Evolutionary conservation across 805 yeast genomes (phyloP).

Genomic region (Candida coquimbonensis): DNA sequence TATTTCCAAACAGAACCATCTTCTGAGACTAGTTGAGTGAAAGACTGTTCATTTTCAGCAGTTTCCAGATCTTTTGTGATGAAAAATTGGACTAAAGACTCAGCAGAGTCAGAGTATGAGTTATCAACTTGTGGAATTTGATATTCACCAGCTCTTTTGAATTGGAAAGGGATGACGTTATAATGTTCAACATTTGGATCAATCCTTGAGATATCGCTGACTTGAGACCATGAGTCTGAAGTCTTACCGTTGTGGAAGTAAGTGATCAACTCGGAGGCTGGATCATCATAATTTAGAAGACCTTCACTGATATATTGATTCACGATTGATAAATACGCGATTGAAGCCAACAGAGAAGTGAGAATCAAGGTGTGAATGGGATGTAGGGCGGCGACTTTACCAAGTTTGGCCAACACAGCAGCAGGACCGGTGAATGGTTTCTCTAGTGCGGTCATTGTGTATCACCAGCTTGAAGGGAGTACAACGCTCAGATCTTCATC

Average conservation of each 20-base stretch:
- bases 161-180: constrained; percentile 50
- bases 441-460: constrained; percentile 12
- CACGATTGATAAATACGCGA: constrained; percentile 70
- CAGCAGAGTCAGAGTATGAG: constrained; percentile 33
- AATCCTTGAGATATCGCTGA: constrained; percentile 35
- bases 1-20: constrained; percentile 56
- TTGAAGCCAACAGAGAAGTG: constrained; percentile 67
- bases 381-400: constrained; percentile 57
- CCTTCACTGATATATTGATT: constrained; percentile 48
- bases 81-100: constrained; percentile 37
- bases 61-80: constrained; percentile 20
- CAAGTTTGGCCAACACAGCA: constrained; percentile 37
- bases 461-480: neutral
- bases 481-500: neutral
- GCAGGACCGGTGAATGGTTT: constrained; percentile 27
- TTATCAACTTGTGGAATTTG: constrained; percentile 35
- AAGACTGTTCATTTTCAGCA: constrained; percentile 7
- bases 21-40: constrained; percentile 14
- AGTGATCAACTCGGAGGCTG: constrained; percentile 17
- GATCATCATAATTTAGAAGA: constrained; percentile 7
- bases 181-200: constrained; percentile 34
- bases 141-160: constrained; percentile 38
- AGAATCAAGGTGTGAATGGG: constrained; percentile 83
- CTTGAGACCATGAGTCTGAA: constrained; percentile 38
- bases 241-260: constrained; percentile 32